Percentiles rank a stretch among this genome's conserved stretches.
phyloP scores from a whole-genome alignment of 148 eudicot species.

The Gaultheria prostrata region DNA sequence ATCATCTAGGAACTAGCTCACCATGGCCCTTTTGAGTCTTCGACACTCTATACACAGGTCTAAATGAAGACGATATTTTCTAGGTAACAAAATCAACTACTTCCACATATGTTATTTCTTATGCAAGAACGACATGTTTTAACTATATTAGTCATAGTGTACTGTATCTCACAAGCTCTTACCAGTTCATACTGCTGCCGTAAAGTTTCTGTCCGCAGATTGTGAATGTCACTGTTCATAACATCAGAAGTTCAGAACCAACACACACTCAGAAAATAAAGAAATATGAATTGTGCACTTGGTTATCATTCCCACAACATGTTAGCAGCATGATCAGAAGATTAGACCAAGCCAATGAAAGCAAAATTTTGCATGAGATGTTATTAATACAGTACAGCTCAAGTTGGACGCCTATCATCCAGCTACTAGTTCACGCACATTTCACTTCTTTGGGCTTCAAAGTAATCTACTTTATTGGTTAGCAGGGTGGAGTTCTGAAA shows the following conservation, averaged over 20 bases:
- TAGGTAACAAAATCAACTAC: constrained; percentile 6
- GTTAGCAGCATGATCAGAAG: neutral
- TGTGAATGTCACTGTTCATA: constrained; percentile 69
- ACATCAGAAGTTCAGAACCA: constrained; percentile 14
- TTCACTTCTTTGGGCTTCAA: neutral
- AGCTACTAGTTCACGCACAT: neutral
- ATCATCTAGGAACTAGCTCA: neutral
- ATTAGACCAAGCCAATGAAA: constrained; percentile 5
- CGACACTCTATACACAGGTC: neutral
- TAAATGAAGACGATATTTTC: neutral
- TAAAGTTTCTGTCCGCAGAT: constrained; percentile 77
- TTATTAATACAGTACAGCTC: neutral
- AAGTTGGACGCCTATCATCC: constrained; percentile 5
- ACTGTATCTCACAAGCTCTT: constrained; percentile 23
- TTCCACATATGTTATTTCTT: neutral
- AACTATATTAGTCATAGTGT: neutral
- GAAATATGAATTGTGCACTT: neutral
- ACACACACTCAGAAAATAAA: neutral
- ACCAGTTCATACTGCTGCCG: constrained; percentile 71
- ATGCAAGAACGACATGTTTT: neutral
- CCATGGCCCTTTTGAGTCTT: neutral
- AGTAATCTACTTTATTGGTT: neutral
- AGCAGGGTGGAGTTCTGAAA: neutral
- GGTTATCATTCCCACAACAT: neutral
- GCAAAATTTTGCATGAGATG: neutral